Evolutionary conservation across 202 grass and related monocot species (phyloP).

Genomic region (Digitaria exilis): DNA sequence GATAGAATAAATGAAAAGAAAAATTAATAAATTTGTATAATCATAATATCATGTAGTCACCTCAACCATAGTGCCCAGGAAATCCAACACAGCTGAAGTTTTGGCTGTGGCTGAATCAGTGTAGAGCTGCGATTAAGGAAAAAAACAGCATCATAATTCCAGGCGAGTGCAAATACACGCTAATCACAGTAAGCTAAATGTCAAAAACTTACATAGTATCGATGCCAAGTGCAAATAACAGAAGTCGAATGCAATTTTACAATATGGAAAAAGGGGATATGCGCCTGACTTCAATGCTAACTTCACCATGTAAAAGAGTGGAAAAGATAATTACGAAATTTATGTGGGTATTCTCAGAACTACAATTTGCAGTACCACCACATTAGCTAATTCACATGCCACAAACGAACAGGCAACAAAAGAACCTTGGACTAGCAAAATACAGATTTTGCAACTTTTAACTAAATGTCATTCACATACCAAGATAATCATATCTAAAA

Average conservation of each 20-base stretch:
- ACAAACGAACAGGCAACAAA: background rate
- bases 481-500: no score
- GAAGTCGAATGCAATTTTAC: background rate
- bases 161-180: constrained; percentile 6
- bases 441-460: background rate
- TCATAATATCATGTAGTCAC: constrained; percentile 42
- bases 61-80: constrained; percentile 82
- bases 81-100: constrained; percentile 94
- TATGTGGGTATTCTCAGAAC: background rate
- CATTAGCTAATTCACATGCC: constrained; percentile 14
- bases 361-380: constrained; percentile 25
- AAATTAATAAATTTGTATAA: constrained; percentile 21
- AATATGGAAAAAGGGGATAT: constrained; percentile 27
- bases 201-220: constrained; percentile 5
- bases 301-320: constrained; percentile 2
- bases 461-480: constrained; percentile 4
- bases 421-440: background rate
- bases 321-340: background rate
- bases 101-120: constrained; percentile 86
- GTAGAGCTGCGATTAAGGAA: constrained; percentile 66
- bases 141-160: constrained; percentile 39
- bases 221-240: constrained; percentile 16
- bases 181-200: constrained; percentile 18
- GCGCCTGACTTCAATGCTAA: constrained; percentile 11
- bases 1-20: no score